Evolutionary conservation across 768 basidiomycete species (phyloP).

Genomic region (Trametes punicea): DNA sequence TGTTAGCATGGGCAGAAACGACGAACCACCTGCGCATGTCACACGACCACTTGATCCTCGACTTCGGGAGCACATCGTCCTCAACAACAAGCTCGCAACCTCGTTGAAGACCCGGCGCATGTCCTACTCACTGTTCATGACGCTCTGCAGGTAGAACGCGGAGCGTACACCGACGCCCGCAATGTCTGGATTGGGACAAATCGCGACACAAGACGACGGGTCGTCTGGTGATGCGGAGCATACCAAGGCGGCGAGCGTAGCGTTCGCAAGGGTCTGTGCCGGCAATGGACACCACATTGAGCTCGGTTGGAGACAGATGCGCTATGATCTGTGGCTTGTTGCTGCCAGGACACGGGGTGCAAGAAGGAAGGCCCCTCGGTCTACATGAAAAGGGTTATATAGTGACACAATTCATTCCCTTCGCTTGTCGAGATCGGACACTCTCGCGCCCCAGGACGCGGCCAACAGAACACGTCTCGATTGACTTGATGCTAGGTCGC

Average conservation of each 20-base stretch:
- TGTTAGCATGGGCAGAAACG: neutral
- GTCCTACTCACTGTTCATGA: slow-evolving; percentile 23
- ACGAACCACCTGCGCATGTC: neutral
- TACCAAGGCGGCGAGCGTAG: slow-evolving; percentile 5
- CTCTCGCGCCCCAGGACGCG: no score
- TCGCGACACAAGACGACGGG: slow-evolving; percentile 8
- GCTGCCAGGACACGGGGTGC: no score
- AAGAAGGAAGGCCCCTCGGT: no score
- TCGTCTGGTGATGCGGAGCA: slow-evolving; percentile 2
- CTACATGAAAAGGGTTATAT: no score
- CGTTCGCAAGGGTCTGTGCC: slow-evolving; percentile 1
- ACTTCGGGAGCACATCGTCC: neutral
- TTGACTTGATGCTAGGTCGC: no score
- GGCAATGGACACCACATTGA: slow-evolving; percentile 2
- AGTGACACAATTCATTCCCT: no score
- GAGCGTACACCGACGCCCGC: slow-evolving; percentile 27
- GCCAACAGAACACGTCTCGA: no score
- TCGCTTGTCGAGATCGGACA: no score
- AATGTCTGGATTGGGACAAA: slow-evolving; percentile 26
- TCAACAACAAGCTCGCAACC: neutral
- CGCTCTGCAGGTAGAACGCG: slow-evolving; percentile 29
- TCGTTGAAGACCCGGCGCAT: neutral
- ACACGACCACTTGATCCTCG: neutral
- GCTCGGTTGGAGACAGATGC: neutral
- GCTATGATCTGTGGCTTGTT: no score